Conservation (phyloP, 176 grass and related monocot genomes). For the Secale cereale region DNA sequence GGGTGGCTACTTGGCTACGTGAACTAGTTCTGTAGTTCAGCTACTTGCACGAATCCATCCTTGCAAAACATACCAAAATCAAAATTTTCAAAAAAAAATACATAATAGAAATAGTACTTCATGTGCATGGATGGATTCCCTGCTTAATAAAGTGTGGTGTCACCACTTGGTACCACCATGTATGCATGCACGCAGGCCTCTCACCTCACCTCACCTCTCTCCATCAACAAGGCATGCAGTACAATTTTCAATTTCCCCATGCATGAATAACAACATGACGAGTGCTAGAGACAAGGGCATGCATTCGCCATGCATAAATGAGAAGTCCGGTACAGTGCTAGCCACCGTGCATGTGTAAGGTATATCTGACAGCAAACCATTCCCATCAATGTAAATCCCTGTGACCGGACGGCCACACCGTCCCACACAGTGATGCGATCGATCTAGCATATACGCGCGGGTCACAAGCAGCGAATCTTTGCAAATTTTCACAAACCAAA, state of each 20-base stretch:
- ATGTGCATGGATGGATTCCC: neutral
- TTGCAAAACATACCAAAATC: neutral
- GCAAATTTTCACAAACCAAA: neutral
- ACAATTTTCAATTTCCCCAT: slow-evolving; percentile 1
- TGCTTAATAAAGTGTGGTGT: slow-evolving; percentile 38
- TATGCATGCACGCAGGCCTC: neutral
- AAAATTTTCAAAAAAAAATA: too few relatives aligned
- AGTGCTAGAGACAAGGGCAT: slow-evolving; percentile 49
- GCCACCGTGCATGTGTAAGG: slow-evolving; percentile 31
- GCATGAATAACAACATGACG: slow-evolving; percentile 40
- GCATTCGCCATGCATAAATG: slow-evolving; percentile 37
- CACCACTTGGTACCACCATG: slow-evolving; percentile 39
- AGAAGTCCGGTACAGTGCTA: slow-evolving; percentile 38
- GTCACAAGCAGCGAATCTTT: neutral
- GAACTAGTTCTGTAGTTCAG: neutral
- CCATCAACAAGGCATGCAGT: slow-evolving; percentile 10
- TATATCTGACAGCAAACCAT: slow-evolving; percentile 46
- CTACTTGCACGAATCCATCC: neutral
- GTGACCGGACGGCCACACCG: neutral
- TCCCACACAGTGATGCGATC: neutral
- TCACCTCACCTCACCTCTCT: neutral
- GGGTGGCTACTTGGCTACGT: neutral
- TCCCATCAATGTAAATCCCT: slow-evolving; percentile 47
- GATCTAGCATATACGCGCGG: neutral
- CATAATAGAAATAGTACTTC: too few relatives aligned